phyloP scores from a whole-genome alignment of 176 grass and related monocot genomes.

The Lolium rigidum region DNA sequence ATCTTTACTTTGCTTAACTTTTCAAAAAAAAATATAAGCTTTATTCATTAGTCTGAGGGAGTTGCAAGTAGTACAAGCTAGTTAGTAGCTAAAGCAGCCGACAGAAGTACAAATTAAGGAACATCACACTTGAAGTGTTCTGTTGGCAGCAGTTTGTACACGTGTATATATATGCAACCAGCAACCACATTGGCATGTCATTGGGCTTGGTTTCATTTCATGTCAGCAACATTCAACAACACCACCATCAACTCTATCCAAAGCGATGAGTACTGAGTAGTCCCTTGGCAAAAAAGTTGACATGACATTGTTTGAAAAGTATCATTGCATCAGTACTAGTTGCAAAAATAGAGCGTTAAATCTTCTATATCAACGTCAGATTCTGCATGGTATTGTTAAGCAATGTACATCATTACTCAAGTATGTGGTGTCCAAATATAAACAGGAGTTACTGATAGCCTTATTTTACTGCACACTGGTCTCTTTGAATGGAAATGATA shows the following conservation, averaged over 20 bases:
- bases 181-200: background rate
- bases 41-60: no score
- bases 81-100: background rate
- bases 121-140: background rate
- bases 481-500: background rate
- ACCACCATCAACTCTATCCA: background rate
- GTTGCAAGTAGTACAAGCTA: background rate
- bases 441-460: background rate
- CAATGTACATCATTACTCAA: background rate
- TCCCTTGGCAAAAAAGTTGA: background rate
- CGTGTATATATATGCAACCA: background rate
- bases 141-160: background rate
- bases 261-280: background rate
- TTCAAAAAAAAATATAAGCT: no score
- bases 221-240: background rate
- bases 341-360: background rate
- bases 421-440: background rate
- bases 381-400: background rate
- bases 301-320: background rate
- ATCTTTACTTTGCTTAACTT: no score
- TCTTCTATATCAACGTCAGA: background rate
- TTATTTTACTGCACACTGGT: background rate
- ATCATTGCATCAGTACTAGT: background rate
- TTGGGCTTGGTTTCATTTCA: background rate
- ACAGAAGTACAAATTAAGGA: slow-evolving; percentile 11